Conservation (phyloP, 768 basidiomycete genomes). For the Candolleomyces eurysporus region DNA sequence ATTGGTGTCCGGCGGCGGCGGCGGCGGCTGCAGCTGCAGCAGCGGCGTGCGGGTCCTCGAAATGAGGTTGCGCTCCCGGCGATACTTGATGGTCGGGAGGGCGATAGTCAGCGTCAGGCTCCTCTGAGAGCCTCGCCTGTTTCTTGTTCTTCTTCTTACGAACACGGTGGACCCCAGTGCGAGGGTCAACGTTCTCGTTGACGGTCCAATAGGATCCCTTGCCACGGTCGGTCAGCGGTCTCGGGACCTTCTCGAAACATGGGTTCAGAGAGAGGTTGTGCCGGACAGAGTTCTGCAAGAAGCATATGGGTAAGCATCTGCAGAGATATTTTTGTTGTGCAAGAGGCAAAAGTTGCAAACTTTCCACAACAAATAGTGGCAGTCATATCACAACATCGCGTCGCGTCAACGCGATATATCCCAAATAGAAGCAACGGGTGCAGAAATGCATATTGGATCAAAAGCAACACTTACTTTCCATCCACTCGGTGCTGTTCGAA, state of each 20-base stretch:
- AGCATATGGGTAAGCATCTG: slow-evolving; percentile 23
- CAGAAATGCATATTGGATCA: background rate
- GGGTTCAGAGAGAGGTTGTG: slow-evolving; percentile 90
- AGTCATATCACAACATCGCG: slow-evolving; percentile 66
- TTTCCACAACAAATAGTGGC: slow-evolving; percentile 55
- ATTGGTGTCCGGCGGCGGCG: slow-evolving; percentile 27
- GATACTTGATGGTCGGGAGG: slow-evolving; percentile 37
- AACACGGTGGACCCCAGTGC: slow-evolving; percentile 84
- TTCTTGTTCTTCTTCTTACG: slow-evolving; percentile 83
- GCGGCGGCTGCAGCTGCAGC: slow-evolving; percentile 8
- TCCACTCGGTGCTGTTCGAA: slow-evolving; percentile 82
- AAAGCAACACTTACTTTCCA: slow-evolving; percentile 70
- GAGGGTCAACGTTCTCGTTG: slow-evolving; percentile 85
- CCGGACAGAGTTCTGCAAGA: slow-evolving; percentile 77
- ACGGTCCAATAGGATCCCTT: slow-evolving; percentile 94
- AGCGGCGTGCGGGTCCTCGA: slow-evolving; percentile 48
- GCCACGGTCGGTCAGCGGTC: slow-evolving; percentile 87
- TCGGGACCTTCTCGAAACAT: slow-evolving; percentile 88
- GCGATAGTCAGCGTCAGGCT: slow-evolving; percentile 66
- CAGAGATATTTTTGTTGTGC: slow-evolving; percentile 27
- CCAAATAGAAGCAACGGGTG: slow-evolving; percentile 11
- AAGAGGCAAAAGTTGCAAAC: slow-evolving; percentile 30
- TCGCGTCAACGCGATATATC: slow-evolving; percentile 26
- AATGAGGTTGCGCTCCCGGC: slow-evolving; percentile 25
- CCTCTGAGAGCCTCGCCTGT: slow-evolving; percentile 49